Conservation (phyloP, 768 basidiomycete species). For the Mycena vulgaris region DNA sequence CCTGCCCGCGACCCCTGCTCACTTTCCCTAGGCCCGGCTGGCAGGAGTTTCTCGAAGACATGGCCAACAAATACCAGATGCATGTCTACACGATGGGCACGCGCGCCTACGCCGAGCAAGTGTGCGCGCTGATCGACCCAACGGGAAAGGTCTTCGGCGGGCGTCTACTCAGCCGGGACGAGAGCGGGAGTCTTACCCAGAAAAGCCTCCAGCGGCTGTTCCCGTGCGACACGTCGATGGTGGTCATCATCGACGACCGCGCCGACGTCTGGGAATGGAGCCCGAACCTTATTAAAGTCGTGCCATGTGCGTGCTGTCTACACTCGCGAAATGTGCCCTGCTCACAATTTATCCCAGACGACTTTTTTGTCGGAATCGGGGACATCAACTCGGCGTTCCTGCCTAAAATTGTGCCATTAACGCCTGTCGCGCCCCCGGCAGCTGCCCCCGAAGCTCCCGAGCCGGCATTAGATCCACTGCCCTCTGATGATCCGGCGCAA, state of each 20-base stretch:
- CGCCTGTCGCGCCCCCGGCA: slow-evolving; percentile 49
- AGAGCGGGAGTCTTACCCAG: slow-evolving; percentile 95
- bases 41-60: slow-evolving; percentile 79
- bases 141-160: slow-evolving; percentile 88
- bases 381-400: slow-evolving; percentile 98
- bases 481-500: slow-evolving; percentile 48
- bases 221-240: slow-evolving; percentile 98
- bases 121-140: slow-evolving; percentile 95
- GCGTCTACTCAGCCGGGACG: slow-evolving; percentile 92
- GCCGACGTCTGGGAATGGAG: slow-evolving; percentile 99
- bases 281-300: slow-evolving; percentile 96
- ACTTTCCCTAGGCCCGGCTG: slow-evolving; percentile 78
- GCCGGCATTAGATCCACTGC: slow-evolving; percentile 18
- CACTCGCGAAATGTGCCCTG: slow-evolving; percentile 5
- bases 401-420: slow-evolving; percentile 79
- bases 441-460: slow-evolving; percentile 24
- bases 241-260: slow-evolving; percentile 98
- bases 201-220: slow-evolving; percentile 95
- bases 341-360: slow-evolving; percentile 68
- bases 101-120: slow-evolving; percentile 95
- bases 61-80: slow-evolving; percentile 93
- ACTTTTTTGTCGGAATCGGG: slow-evolving; percentile 98
- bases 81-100: slow-evolving; percentile 99
- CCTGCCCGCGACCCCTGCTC: slow-evolving; percentile 31
- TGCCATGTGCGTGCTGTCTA: slow-evolving; percentile 78